Evolutionary conservation across 202 grass and related monocot species (phyloP).

Genomic region (Bolboschoenoplectus hybrid): DNA sequence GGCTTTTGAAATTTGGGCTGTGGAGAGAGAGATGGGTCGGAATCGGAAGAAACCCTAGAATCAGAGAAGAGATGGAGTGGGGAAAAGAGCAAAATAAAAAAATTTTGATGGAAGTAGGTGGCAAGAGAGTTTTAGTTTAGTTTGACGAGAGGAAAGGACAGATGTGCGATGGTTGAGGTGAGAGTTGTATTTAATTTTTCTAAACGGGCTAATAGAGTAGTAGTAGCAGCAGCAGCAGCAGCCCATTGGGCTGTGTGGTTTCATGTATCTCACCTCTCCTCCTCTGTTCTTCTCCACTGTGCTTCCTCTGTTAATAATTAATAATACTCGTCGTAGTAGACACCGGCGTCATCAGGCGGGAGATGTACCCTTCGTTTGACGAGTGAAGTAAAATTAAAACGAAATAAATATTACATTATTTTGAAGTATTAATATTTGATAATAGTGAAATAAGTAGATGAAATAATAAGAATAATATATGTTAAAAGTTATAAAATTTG

Average conservation of each 20-base stretch:
- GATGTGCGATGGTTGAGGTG: neutral
- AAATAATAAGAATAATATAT: too few relatives aligned
- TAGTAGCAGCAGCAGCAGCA: neutral
- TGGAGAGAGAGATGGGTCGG: conserved; percentile 30
- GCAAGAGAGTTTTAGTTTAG: neutral
- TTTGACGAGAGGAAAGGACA: conserved; percentile 2
- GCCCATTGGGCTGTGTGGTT: conserved; percentile 43
- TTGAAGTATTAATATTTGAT: too few relatives aligned
- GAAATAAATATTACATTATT: too few relatives aligned
- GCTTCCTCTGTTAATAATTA: neutral
- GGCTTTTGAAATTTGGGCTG: conserved; percentile 42
- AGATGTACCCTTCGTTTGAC: neutral
- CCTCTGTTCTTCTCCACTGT: neutral
- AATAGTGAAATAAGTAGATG: too few relatives aligned
- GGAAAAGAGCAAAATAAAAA: neutral
- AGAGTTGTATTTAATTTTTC: conserved; percentile 17
- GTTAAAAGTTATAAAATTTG: too few relatives aligned
- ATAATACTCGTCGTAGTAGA: too few relatives aligned
- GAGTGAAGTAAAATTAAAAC: too few relatives aligned
- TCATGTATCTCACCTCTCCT: neutral
- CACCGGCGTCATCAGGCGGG: neutral
- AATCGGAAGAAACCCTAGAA: conserved; percentile 36
- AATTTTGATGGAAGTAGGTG: neutral
- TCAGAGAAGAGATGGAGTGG: neutral
- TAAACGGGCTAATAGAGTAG: conserved; percentile 35